Percentiles rank a stretch among this genome's conserved stretches.
These are phyloP conservation scores for Colletotrichum sp. DNA, from an alignment of 2,329 filamentous ascomycete species.

Conservation along the genomic window DNA sequence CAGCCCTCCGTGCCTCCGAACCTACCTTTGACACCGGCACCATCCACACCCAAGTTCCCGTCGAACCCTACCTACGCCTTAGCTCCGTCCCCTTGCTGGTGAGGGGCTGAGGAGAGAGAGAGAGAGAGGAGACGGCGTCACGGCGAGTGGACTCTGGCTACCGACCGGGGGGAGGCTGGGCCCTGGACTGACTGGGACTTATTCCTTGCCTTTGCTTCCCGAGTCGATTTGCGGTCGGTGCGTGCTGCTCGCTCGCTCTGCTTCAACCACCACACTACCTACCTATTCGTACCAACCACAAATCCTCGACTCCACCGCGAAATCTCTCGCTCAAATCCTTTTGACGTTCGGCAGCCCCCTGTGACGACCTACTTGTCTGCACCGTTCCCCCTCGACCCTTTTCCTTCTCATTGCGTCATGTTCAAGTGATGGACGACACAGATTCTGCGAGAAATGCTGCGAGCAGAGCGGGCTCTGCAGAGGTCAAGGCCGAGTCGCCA, in stretches of 20 bases:
- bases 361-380: slow-evolving; percentile 9
- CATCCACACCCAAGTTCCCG: neutral
- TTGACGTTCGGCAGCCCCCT: slow-evolving; percentile 8
- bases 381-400: neutral
- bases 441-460: slow-evolving; percentile 22
- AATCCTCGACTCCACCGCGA: slow-evolving; percentile 17
- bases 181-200: neutral
- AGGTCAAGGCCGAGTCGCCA: slow-evolving; percentile 22
- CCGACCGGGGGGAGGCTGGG: slow-evolving; percentile 6
- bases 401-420: slow-evolving; percentile 14
- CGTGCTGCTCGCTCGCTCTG: neutral
- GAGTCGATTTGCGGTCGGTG: neutral
- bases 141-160: slow-evolving; percentile 6
- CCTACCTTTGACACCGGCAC: neutral
- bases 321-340: slow-evolving; percentile 20
- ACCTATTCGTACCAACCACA: neutral
- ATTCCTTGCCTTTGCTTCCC: neutral
- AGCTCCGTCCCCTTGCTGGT: slow-evolving; percentile 11
- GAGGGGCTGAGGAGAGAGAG: slow-evolving; percentile 6
- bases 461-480: slow-evolving; percentile 21
- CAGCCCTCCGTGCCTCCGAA: neutral
- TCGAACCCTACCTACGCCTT: neutral
- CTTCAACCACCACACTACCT: neutral
- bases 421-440: slow-evolving; percentile 16
- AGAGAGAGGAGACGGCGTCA: neutral